These are phyloP conservation scores for Leptodontidium sp. DNA, from an alignment of 2,329 filamentous ascomycete species.

Conservation along the genomic window DNA sequence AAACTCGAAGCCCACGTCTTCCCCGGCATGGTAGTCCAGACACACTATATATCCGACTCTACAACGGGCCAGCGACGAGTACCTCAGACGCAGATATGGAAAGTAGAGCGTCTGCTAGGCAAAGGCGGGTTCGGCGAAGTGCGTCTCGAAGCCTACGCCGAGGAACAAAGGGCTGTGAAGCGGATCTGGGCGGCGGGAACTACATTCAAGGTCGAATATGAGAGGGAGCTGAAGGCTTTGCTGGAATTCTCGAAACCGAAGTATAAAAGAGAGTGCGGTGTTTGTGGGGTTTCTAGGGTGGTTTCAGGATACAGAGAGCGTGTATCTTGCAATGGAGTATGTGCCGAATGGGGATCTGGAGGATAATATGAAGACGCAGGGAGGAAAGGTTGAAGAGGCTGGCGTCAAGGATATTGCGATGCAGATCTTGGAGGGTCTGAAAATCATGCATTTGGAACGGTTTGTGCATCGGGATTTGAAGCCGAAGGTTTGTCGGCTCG, in stretches of 20 bases:
- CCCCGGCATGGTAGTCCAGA: conserved; percentile 10
- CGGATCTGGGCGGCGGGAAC: conserved; percentile 1
- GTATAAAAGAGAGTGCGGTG: conserved; percentile 20
- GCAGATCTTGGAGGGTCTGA: conserved; percentile 27
- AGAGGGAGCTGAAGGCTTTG: conserved; percentile 26
- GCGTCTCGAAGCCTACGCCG: conserved; percentile 12
- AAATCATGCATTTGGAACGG: conserved; percentile 29
- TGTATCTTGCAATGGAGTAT: conserved; percentile 53
- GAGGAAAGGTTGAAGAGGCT: conserved; percentile 1
- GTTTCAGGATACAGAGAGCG: conserved; percentile 44
- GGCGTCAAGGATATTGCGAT: conserved; percentile 20
- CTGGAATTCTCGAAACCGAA: conserved; percentile 30
- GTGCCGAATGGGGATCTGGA: conserved; percentile 48
- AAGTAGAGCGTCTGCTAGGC: conserved; percentile 21
- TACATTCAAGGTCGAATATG: conserved; percentile 10
- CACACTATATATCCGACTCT: conserved; percentile 14
- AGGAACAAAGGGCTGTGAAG: conserved; percentile 25
- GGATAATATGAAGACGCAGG: conserved; percentile 26
- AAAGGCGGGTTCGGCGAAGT: conserved; percentile 27
- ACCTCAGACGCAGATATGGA: conserved; percentile 21
- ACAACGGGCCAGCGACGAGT: not conserved
- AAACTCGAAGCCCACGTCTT: conserved; percentile 24
- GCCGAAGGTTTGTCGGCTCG: conserved; percentile 16
- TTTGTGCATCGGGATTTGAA: conserved; percentile 29
- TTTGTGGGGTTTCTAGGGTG: conserved; percentile 49